A percentile compares a stretch with the other conserved stretches of the same genome.
These are phyloP conservation scores for Heterobasidion irregulare DNA, from an alignment of 1,284 basidiomycete genomes.

Conservation along the genomic window DNA sequence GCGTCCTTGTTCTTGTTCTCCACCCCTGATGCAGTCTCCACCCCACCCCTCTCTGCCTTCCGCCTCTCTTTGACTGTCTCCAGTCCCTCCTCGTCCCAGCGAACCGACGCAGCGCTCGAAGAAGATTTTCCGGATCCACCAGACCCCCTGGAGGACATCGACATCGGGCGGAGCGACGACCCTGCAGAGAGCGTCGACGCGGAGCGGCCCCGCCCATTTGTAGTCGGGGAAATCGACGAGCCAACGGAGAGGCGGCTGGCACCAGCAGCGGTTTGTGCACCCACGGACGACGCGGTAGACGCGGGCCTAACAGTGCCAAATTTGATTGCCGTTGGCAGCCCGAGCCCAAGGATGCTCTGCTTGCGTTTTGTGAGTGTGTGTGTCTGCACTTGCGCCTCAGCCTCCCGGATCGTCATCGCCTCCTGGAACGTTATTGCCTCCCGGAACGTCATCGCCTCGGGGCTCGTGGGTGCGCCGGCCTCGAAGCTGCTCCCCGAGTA, in stretches of 20 bases:
- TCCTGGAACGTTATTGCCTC: constrained; percentile 1
- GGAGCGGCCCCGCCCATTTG: constrained; percentile 24
- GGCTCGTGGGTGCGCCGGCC: constrained; percentile 37
- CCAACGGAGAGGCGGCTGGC: constrained; percentile 37
- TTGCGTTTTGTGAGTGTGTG: constrained; percentile 22
- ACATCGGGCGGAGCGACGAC: constrained; percentile 52
- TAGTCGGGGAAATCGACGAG: constrained; percentile 24
- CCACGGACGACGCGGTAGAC: constrained; percentile 26
- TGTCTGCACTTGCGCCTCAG: neutral
- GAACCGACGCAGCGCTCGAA: constrained; percentile 39
- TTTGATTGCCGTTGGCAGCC: constrained; percentile 36
- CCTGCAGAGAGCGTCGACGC: constrained; percentile 40
- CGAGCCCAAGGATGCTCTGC: constrained; percentile 44
- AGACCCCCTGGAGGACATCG: constrained; percentile 41
- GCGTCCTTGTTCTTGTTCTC: constrained; percentile 11
- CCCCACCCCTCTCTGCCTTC: constrained; percentile 32
- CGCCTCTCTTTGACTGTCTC: constrained; percentile 44
- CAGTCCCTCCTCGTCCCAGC: constrained; percentile 60
- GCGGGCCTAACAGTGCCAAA: constrained; percentile 35
- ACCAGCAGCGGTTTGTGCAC: constrained; percentile 5
- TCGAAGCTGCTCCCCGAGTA: constrained; percentile 59
- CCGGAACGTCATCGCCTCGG: constrained; percentile 17
- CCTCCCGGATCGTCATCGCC: constrained; percentile 14
- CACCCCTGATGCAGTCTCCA: neutral
- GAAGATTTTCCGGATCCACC: constrained; percentile 30